Evolutionary conservation across 2,329 filamentous ascomycete species (phyloP).

Genomic region (Aspergillus alliaceus): DNA sequence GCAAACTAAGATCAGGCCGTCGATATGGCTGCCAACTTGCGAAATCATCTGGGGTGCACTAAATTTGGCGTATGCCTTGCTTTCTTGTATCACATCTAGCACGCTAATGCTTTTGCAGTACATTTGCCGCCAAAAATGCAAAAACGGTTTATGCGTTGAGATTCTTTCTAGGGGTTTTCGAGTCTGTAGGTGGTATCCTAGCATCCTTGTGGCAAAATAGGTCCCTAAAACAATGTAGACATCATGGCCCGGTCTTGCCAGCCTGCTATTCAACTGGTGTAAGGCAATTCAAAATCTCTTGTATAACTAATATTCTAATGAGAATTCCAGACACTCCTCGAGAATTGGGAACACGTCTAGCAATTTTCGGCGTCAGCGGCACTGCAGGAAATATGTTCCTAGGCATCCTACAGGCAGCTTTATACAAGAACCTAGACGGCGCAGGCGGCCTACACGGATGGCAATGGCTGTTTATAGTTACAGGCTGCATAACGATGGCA

Average conservation of each 20-base stretch:
- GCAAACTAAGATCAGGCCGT: conserved; percentile 19
- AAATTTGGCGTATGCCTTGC: conserved; percentile 15
- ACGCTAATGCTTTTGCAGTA: background rate
- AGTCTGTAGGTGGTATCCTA: conserved; percentile 17
- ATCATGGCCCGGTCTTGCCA: conserved; percentile 34
- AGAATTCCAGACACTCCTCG: conserved; percentile 6
- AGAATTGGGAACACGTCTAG: conserved; percentile 15
- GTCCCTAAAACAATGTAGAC: conserved; percentile 1
- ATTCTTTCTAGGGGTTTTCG: conserved; percentile 39
- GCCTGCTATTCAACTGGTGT: conserved; percentile 21
- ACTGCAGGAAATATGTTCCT: conserved; percentile 18
- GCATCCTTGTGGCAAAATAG: background rate
- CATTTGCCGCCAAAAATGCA: conserved; percentile 26
- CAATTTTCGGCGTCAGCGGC: conserved; percentile 17
- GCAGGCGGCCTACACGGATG: conserved; percentile 5
- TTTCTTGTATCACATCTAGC: background rate
- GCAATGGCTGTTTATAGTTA: conserved; percentile 7
- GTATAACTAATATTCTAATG: too few species aligned
- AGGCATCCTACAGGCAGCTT: conserved; percentile 17
- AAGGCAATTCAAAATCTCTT: background rate
- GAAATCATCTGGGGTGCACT: conserved; percentile 31
- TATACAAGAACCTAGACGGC: conserved; percentile 18
- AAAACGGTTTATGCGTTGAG: conserved; percentile 36
- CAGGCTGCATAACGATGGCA: conserved; percentile 16
- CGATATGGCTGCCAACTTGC: conserved; percentile 15